A percentile compares a stretch with the other conserved stretches of the same genome.
Conservation (phyloP, 1,139 yeast species). For the Suhomyces panamericanus region DNA sequence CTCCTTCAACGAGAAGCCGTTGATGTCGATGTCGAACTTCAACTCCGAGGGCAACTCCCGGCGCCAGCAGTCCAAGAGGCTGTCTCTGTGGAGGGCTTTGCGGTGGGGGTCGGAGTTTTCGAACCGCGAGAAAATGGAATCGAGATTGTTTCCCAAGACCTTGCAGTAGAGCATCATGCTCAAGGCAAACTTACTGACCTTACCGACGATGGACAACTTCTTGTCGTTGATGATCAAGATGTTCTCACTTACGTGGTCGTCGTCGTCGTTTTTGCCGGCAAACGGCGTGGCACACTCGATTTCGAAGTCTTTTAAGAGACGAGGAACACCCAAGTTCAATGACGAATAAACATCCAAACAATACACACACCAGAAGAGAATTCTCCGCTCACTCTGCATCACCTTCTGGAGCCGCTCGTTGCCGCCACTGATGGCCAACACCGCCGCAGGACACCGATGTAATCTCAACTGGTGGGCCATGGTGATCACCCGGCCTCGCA, state of each 20-base stretch:
- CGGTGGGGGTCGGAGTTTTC: conserved; percentile 39
- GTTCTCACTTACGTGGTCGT: conserved; percentile 48
- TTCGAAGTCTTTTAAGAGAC: conserved; percentile 75
- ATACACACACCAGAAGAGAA: conserved; percentile 83
- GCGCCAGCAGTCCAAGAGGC: conserved; percentile 77
- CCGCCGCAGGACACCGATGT: conserved; percentile 87
- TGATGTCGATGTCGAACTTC: conserved; percentile 65
- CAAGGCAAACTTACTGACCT: conserved; percentile 62
- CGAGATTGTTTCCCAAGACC: conserved; percentile 72
- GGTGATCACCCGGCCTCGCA: conserved; percentile 72
- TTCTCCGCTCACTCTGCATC: conserved; percentile 80
- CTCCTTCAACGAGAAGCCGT: conserved; percentile 52
- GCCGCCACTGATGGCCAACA: conserved; percentile 45
- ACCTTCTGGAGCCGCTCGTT: conserved; percentile 52
- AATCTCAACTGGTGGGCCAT: conserved; percentile 86
- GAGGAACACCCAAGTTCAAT: conserved; percentile 77
- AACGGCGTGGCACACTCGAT: conserved; percentile 85
- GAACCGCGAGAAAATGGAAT: conserved; percentile 56
- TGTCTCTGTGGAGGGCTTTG: conserved; percentile 55
- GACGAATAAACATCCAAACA: conserved; percentile 76
- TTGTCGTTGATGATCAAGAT: conserved; percentile 60
- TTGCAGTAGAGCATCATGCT: conserved; percentile 69
- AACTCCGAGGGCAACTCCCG: conserved; percentile 63
- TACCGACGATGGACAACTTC: conserved; percentile 63
- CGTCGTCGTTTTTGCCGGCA: conserved; percentile 52